Percentiles rank a stretch among this genome's conserved stretches.
Evolutionary conservation across 352 stramenopile genomes (phyloP).

Genomic region (Thraustochytrium striatum): DNA sequence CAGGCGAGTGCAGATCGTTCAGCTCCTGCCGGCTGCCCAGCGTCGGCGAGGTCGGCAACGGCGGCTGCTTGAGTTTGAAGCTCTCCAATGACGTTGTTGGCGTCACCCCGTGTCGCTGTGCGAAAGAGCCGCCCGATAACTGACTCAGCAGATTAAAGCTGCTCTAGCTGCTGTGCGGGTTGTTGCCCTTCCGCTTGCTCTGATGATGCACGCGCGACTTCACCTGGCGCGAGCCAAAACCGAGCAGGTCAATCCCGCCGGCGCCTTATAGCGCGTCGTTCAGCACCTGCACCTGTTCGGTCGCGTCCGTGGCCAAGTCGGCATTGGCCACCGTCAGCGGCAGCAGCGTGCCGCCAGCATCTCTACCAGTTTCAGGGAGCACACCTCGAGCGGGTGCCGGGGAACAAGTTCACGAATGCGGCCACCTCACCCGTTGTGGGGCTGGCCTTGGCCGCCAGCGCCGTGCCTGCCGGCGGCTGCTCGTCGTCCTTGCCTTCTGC

Average conservation of each 20-base stretch:
- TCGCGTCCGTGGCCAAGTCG: neutral
- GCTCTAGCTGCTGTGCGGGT: neutral
- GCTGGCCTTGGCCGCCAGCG: neutral
- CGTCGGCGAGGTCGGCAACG: neutral
- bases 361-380: neutral
- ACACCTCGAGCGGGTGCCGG: neutral
- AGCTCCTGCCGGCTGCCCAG: neutral
- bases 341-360: neutral
- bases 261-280: conserved; percentile 19
- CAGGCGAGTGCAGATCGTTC: conserved; percentile 5
- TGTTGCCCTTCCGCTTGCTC: neutral
- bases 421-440: neutral
- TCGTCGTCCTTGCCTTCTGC: neutral
- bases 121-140: neutral
- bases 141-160: neutral
- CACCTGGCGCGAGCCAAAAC: neutral
- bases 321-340: neutral
- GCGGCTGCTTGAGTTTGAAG: neutral
- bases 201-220: neutral
- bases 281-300: neutral
- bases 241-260: conserved; percentile 39
- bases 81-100: neutral
- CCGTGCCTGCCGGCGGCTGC: neutral
- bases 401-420: conserved; percentile 20
- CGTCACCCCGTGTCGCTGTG: neutral